Conservation (phyloP, 1,284 basidiomycete species). For the Fomitopsis palustris region DNA sequence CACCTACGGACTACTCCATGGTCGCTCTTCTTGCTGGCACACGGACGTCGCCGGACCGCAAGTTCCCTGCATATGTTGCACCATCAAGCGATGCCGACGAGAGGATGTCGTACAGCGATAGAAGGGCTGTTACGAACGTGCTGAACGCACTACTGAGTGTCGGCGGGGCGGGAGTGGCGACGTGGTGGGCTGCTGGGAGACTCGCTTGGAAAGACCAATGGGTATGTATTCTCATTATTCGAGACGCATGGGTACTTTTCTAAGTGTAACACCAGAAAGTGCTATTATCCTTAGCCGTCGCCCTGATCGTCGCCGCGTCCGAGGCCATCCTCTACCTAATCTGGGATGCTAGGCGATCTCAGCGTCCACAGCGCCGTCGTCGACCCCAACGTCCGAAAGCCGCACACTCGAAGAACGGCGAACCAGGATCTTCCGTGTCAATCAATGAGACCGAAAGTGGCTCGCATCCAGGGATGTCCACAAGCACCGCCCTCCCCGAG, state of each 20-base stretch:
- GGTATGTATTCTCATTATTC: constrained; percentile 39
- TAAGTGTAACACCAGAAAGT: constrained; percentile 42
- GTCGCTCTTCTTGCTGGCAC: constrained; percentile 73
- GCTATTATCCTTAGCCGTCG: constrained; percentile 55
- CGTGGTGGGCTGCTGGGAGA: constrained; percentile 67
- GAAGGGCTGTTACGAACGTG: constrained; percentile 62
- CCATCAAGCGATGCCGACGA: constrained; percentile 33
- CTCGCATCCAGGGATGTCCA: too few relatives aligned
- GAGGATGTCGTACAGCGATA: constrained; percentile 43
- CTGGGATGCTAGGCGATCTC: constrained; percentile 51
- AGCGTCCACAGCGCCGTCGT: background rate
- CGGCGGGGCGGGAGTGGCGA: constrained; percentile 57
- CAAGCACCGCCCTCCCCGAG: too few relatives aligned
- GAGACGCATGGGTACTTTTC: background rate
- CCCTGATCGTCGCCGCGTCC: constrained; percentile 59
- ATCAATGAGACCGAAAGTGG: too few relatives aligned
- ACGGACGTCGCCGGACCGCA: constrained; percentile 66
- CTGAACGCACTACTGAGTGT: constrained; percentile 71
- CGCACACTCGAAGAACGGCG: too few relatives aligned
- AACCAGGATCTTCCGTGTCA: too few relatives aligned
- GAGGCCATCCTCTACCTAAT: constrained; percentile 70
- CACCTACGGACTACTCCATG: constrained; percentile 59
- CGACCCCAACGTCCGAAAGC: too few relatives aligned
- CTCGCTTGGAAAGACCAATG: constrained; percentile 68
- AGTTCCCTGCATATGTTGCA: constrained; percentile 42